Percentiles rank a stretch among this genome's conserved stretches.
Conservation (phyloP, 2,329 filamentous ascomycete species). For the Torrubiella hemipterigena region DNA sequence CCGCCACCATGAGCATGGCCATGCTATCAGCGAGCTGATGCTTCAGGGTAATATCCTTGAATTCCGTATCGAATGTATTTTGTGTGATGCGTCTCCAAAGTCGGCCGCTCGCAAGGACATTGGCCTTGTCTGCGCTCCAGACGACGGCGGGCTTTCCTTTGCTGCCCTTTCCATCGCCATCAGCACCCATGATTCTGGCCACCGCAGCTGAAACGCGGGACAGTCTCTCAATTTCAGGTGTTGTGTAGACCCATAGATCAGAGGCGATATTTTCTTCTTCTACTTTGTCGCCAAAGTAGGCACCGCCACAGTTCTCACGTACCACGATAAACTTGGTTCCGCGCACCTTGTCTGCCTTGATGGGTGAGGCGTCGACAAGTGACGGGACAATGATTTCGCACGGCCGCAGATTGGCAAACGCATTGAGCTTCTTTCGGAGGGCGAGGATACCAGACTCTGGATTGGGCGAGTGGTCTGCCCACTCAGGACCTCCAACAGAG, state of each 20-base stretch:
- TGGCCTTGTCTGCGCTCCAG: constrained; percentile 38
- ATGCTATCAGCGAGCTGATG: constrained; percentile 36
- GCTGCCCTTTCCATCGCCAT: constrained; percentile 12
- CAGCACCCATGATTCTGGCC: constrained; percentile 19
- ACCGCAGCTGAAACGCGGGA: constrained; percentile 33
- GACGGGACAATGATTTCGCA: constrained; percentile 32
- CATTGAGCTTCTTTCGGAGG: constrained; percentile 26
- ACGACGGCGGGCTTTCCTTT: constrained; percentile 25
- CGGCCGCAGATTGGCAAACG: constrained; percentile 38
- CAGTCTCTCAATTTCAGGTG: constrained; percentile 31
- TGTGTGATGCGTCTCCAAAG: constrained; percentile 33
- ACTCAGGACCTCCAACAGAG: constrained; percentile 34
- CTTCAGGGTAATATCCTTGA: constrained; percentile 26
- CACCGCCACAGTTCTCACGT: constrained; percentile 36
- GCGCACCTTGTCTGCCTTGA: constrained; percentile 29
- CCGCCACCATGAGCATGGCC: constrained; percentile 34
- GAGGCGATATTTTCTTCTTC: constrained; percentile 29
- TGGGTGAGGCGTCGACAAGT: constrained; percentile 25
- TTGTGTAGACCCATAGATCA: constrained; percentile 34
- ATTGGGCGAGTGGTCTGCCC: constrained; percentile 25
- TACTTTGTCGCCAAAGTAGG: constrained; percentile 35
- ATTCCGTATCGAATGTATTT: constrained; percentile 27
- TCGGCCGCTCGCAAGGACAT: constrained; percentile 36
- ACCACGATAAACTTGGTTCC: constrained; percentile 37
- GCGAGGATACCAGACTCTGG: constrained; percentile 31